A percentile compares a stretch with the other conserved stretches of the same genome.
Evolutionary conservation across 495 filamentous ascomycete genomes (phyloP).

Genomic region (Schizothecium vesticola): DNA sequence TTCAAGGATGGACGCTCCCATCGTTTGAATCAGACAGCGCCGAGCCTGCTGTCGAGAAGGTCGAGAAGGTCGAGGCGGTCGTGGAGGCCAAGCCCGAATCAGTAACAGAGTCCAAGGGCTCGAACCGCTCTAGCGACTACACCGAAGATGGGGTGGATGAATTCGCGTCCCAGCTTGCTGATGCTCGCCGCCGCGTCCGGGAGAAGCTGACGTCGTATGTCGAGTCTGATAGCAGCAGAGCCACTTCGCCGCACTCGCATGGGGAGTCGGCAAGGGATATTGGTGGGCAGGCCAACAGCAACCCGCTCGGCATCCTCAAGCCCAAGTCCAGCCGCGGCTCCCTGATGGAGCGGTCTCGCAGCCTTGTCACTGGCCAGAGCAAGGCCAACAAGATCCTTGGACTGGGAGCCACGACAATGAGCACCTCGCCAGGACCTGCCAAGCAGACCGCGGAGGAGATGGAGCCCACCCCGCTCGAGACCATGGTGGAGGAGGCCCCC

Average conservation of each 20-base stretch:
- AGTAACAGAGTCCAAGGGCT: constrained; percentile 26
- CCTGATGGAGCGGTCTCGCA: constrained; percentile 42
- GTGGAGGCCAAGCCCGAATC: constrained; percentile 16
- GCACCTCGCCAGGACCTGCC: constrained; percentile 46
- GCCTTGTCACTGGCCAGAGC: constrained; percentile 35
- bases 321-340: constrained; percentile 61
- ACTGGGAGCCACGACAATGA: constrained; percentile 48
- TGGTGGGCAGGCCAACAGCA: constrained; percentile 40
- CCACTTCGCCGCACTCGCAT: constrained; percentile 47
- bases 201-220: constrained; percentile 72
- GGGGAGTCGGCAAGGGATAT: constrained; percentile 39
- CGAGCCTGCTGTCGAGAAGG: constrained; percentile 15
- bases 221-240: constrained; percentile 54
- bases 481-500: constrained; percentile 32
- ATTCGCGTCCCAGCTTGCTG: constrained; percentile 74
- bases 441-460: constrained; percentile 30
- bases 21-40: constrained; percentile 26
- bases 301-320: constrained; percentile 63
- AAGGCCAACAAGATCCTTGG: constrained; percentile 73
- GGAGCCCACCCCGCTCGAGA: constrained; percentile 21
- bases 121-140: constrained; percentile 28
- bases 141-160: constrained; percentile 60
- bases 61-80: constrained; percentile 8
- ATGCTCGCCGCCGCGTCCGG: constrained; percentile 69
- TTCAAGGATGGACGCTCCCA: constrained; percentile 40